Base-by-base conservation (phyloP, 2,329 filamentous ascomycete genomes). In the Alternaria sp. region DNA sequence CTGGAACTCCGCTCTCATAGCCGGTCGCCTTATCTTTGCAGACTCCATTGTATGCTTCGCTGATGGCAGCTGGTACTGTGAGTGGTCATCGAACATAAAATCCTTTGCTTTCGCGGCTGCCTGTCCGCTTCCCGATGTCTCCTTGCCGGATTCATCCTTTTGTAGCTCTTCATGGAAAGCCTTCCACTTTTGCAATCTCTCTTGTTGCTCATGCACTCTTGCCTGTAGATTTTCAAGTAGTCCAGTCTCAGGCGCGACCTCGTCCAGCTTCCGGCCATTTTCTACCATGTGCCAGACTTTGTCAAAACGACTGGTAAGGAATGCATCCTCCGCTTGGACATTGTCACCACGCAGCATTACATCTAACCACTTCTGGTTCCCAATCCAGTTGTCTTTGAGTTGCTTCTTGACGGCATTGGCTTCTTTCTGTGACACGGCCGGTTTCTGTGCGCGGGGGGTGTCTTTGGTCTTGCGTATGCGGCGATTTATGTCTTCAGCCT, bases 321-420 rank as follows among this genome's bases (percentile, higher is more conserved):
- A 81, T 0, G 83, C 85, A 62, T 91, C 90, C 32, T 82, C 85
- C 27, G 81, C 81, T 2, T 83, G 79, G 8, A 81, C 81, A 20
- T 83, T 81, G 46, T 92, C 89, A 2, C 92, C 92, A 52, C 89
- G 84, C 0, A 95, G 75, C 20, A 97, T 80, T 2, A 87, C 83
- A 49, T 92, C 86, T 69, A 92, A 85, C 90, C 93, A 94, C 57
- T 87, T 85, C 60, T 90, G 86, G 70, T 90, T 88, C 2, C 92
- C 93, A 14, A 91, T 84, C 93, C 93, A 97, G 67, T 93, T 92
- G 62, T 89, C 88, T 36, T 85, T 84, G 30, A 93, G 80, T 3
- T 85, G 83, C 43, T 85, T 86, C 68, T 89, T 85, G 58, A 92
- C 65, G 5, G 70, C 67, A 1, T 70, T 71, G 2, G 72, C 71